These are phyloP conservation scores for Cephaloascus albidus DNA, from an alignment of 805 yeast species.

Conservation along the genomic window DNA sequence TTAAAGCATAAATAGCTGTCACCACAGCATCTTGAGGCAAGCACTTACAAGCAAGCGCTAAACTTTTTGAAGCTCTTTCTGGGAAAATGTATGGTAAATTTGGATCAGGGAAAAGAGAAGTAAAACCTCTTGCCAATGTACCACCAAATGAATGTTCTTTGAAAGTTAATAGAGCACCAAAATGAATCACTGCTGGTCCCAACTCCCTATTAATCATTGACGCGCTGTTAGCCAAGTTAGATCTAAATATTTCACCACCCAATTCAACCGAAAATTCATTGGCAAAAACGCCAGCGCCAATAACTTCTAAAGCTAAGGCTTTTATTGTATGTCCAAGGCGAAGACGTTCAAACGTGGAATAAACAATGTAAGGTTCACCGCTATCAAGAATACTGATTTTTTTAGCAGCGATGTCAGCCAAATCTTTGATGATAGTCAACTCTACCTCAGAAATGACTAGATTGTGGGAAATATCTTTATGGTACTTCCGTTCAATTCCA, in stretches of 20 bases:
- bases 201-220: constrained; percentile 45
- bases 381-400: constrained; percentile 42
- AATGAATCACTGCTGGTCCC: constrained; percentile 19
- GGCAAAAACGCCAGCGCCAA: constrained; percentile 44
- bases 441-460: not conserved
- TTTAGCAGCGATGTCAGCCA: constrained; percentile 14
- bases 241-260: constrained; percentile 36
- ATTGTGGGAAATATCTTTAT: not conserved
- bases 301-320: constrained; percentile 46
- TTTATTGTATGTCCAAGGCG: constrained; percentile 46
- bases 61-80: constrained; percentile 39
- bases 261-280: constrained; percentile 33
- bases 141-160: constrained; percentile 2
- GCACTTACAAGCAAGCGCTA: constrained; percentile 59
- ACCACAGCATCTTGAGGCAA: constrained; percentile 77
- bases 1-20: constrained; percentile 74
- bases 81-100: constrained; percentile 39
- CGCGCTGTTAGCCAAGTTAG: constrained; percentile 41
- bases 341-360: constrained; percentile 38
- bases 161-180: constrained; percentile 1
- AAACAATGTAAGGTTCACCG: constrained; percentile 46
- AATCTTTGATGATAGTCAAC: not conserved
- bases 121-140: constrained; percentile 8
- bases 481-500: not conserved
- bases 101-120: constrained; percentile 48